phyloP scores from a whole-genome alignment of 208 protist genomes.

The Porcisia deanei region DNA sequence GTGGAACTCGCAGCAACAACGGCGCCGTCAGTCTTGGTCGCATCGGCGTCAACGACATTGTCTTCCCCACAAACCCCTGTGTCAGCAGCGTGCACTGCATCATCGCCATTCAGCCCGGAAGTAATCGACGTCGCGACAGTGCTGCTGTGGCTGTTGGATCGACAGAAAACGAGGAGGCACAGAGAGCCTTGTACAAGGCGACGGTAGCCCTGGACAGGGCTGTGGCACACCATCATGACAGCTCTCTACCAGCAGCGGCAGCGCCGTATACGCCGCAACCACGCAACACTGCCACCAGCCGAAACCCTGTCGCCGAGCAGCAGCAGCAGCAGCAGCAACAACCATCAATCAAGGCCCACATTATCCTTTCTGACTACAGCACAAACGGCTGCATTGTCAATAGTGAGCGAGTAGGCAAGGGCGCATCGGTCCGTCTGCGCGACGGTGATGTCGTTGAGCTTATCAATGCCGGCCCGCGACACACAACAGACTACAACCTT shows the following conservation, averaged over 20 bases:
- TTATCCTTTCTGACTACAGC: conserved; percentile 57
- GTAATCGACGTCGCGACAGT: neutral
- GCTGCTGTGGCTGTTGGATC: neutral
- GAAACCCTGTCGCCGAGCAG: neutral
- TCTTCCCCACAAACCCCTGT: conserved; percentile 43
- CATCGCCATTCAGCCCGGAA: conserved; percentile 9
- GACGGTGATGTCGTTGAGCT: conserved; percentile 47
- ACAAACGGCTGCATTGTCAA: conserved; percentile 57
- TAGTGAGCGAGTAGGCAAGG: conserved; percentile 38
- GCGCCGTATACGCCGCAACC: neutral
- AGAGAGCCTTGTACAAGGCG: neutral
- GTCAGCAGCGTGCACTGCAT: conserved; percentile 59
- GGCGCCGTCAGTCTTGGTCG: conserved; percentile 44
- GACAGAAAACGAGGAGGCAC: neutral
- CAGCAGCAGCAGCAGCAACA: neutral
- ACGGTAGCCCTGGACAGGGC: neutral
- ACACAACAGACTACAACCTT: conserved; percentile 50
- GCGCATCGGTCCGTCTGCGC: conserved; percentile 19
- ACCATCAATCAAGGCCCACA: neutral
- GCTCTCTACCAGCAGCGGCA: neutral
- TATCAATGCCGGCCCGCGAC: conserved; percentile 41
- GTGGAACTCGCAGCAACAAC: conserved; percentile 11
- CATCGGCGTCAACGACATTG: conserved; percentile 38
- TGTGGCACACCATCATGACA: neutral
- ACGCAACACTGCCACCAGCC: neutral